These are phyloP conservation scores for Tulasnella sp. DNA, from an alignment of 768 basidiomycete genomes.

Conservation along the genomic window DNA sequence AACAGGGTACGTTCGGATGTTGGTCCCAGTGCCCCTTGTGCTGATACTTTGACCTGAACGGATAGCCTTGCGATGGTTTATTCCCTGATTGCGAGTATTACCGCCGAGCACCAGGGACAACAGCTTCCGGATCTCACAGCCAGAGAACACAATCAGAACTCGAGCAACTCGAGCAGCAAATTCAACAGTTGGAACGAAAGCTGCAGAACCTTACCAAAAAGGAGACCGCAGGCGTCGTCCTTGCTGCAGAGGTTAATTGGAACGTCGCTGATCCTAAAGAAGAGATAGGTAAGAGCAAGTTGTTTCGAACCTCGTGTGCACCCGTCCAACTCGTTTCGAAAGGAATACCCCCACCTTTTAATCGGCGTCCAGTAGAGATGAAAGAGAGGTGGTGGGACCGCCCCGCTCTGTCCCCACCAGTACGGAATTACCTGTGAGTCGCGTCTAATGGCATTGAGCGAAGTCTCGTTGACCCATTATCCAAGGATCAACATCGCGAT, in stretches of 20 bases:
- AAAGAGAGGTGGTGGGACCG: conserved; percentile 19
- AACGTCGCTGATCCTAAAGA: not conserved
- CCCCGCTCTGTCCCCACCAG: not conserved
- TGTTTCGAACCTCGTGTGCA: not conserved
- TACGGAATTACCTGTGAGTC: conserved; percentile 23
- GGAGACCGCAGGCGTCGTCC: not conserved
- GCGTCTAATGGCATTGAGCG: not conserved
- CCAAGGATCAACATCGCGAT: not conserved
- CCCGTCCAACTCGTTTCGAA: too few relatives aligned
- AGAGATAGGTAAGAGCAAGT: not conserved
- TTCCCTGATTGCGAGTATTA: conserved; percentile 19
- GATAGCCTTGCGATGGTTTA: conserved; percentile 16
- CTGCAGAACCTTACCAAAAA: not conserved
- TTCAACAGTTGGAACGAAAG: not conserved
- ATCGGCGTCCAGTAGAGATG: conserved; percentile 18
- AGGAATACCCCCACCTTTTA: not conserved
- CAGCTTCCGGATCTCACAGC: not conserved
- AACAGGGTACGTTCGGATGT: not conserved
- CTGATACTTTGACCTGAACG: not conserved
- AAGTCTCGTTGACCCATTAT: not conserved
- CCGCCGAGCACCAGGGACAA: not conserved
- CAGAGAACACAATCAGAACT: not conserved
- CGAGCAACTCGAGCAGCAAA: not conserved
- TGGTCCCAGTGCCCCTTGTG: not conserved
- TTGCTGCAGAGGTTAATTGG: not conserved